These are phyloP conservation scores for Gigaspora rosea DNA, from an alignment of 192 early-diverging fungal species.

Conservation along the genomic window DNA sequence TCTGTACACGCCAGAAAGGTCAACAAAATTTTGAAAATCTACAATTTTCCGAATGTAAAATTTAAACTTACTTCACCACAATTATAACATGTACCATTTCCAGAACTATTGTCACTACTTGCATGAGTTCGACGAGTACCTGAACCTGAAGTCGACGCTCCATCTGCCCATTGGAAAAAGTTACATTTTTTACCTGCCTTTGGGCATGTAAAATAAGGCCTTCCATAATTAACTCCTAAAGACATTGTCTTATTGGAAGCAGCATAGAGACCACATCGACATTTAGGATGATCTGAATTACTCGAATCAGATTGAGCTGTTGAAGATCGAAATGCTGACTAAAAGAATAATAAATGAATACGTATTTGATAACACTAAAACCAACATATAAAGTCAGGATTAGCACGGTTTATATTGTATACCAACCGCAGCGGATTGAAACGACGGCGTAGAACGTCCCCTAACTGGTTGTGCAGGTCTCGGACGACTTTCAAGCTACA, in stretches of 20 bases:
- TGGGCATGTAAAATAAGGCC: conserved; percentile 31
- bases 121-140: not conserved
- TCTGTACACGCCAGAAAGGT: not conserved
- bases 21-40: not conserved
- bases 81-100: not conserved
- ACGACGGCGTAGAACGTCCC: not conserved
- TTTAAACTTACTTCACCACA: conserved; percentile 6
- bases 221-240: conserved; percentile 19
- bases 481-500: not conserved
- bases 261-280: conserved; percentile 30
- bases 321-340: conserved; percentile 27
- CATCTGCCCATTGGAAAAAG: conserved; percentile 67
- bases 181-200: conserved; percentile 40
- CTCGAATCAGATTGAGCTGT: not conserved
- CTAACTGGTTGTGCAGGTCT: conserved; percentile 33
- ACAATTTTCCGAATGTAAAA: not conserved
- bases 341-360: not conserved
- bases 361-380: not conserved
- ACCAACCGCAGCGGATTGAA: too few species aligned
- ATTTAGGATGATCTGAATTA: not conserved
- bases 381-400: too few species aligned
- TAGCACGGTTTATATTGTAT: too few species aligned
- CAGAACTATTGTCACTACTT: not conserved
- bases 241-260: conserved; percentile 28
- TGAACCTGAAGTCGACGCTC: not conserved